Evolutionary conservation across 2,329 filamentous ascomycete species (phyloP).

Genomic region (Fusarium devonianum): DNA sequence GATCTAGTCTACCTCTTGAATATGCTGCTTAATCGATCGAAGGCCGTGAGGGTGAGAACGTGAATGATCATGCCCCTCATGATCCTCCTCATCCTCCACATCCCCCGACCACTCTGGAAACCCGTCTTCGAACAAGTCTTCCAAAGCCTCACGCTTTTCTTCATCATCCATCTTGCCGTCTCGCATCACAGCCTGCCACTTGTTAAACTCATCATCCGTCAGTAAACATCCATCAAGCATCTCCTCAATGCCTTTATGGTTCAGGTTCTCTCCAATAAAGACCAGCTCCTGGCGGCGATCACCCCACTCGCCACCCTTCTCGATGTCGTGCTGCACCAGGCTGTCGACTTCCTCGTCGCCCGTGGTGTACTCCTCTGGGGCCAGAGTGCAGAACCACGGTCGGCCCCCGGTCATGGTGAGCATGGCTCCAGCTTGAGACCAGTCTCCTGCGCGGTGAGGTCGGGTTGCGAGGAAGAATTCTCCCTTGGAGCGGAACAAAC

Average conservation of each 20-base stretch:
- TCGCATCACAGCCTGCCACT: constrained; percentile 62
- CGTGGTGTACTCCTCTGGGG: constrained; percentile 58
- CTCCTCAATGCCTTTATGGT: constrained; percentile 57
- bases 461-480: constrained; percentile 67
- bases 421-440: constrained; percentile 71
- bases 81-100: constrained; percentile 48
- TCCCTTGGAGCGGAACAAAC: constrained; percentile 69
- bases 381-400: constrained; percentile 66
- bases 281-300: constrained; percentile 76
- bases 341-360: constrained; percentile 56
- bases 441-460: constrained; percentile 62
- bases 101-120: constrained; percentile 64
- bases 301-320: constrained; percentile 68
- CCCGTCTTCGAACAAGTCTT: constrained; percentile 64
- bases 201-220: constrained; percentile 62
- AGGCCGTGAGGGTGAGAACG: constrained; percentile 1
- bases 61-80: constrained; percentile 39
- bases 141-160: constrained; percentile 55
- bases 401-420: constrained; percentile 64
- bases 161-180: constrained; percentile 46
- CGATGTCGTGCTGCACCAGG: constrained; percentile 58
- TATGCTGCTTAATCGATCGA: constrained; percentile 34
- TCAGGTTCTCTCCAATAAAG: constrained; percentile 73
- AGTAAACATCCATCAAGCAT: constrained; percentile 68
- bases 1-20: constrained; percentile 33